A percentile compares a stretch with the other conserved stretches of the same genome.
Conservation (phyloP, 1,284 basidiomycete species). For the Rhodotorula sp. region DNA sequence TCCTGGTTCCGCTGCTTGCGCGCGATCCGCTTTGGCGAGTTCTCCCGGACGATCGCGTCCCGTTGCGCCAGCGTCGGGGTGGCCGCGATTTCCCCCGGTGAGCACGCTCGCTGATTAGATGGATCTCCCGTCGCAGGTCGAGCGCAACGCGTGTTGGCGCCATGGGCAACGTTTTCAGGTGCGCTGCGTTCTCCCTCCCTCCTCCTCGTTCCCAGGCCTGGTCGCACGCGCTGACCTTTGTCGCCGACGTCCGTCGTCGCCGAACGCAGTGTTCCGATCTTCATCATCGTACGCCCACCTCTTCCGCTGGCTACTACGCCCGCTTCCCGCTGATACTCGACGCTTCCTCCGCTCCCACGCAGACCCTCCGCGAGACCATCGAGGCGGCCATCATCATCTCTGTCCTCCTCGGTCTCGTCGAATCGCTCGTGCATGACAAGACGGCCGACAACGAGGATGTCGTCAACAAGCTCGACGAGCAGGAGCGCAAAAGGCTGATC, state of each 20-base stretch:
- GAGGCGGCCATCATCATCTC: slow-evolving; percentile 87
- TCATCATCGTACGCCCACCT: slow-evolving; percentile 40
- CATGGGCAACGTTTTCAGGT: slow-evolving; percentile 32
- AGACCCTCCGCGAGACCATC: slow-evolving; percentile 78
- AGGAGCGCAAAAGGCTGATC: slow-evolving; percentile 32
- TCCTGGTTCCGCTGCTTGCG: neutral
- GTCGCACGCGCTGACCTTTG: neutral
- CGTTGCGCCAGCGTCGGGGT: no score
- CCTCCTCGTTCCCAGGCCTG: no score
- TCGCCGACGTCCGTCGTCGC: neutral
- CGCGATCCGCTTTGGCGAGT: no score
- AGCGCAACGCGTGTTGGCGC: neutral
- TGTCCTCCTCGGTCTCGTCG: slow-evolving; percentile 78
- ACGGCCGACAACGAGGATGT: slow-evolving; percentile 21
- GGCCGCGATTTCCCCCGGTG: neutral
- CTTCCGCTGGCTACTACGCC: no score
- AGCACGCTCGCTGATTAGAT: neutral
- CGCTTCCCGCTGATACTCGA: no score
- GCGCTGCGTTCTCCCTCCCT: neutral
- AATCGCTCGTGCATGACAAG: slow-evolving; percentile 63
- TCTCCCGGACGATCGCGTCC: neutral
- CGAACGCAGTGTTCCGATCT: slow-evolving; percentile 35
- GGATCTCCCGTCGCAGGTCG: neutral
- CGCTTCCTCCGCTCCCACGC: neutral
- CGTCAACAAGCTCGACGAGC: slow-evolving; percentile 20